Evolutionary conservation across 2,329 filamentous ascomycete genomes (phyloP).

Genomic region (Fusarium heterosporum): DNA sequence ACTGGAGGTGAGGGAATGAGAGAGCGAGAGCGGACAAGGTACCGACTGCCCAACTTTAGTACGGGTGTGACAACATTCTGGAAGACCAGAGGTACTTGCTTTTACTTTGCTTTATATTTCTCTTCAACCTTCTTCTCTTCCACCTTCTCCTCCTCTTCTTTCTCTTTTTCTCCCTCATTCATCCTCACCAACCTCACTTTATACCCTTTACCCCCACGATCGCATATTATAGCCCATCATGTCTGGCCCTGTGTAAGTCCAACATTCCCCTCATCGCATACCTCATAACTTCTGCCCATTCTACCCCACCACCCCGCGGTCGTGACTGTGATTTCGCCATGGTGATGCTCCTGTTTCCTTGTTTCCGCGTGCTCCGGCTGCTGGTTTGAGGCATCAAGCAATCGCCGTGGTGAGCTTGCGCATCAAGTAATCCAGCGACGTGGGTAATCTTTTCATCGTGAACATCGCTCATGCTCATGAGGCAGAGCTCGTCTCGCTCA

Average conservation of each 20-base stretch:
- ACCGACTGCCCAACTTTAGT: slow-evolving; percentile 40
- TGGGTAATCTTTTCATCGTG: slow-evolving; percentile 35
- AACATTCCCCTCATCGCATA: slow-evolving; percentile 41
- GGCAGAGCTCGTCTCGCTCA: slow-evolving; percentile 79
- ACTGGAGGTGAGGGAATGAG: slow-evolving; percentile 12
- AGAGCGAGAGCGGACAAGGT: slow-evolving; percentile 28
- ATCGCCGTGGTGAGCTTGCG: slow-evolving; percentile 29
- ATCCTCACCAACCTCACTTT: slow-evolving; percentile 29
- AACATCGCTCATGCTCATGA: slow-evolving; percentile 54
- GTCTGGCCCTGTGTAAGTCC: slow-evolving; percentile 76
- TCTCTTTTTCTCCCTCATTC: slow-evolving; percentile 35
- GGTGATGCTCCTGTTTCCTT: slow-evolving; percentile 47
- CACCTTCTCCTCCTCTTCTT: slow-evolving; percentile 34
- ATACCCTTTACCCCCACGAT: slow-evolving; percentile 24
- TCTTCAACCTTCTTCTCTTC: slow-evolving; percentile 41
- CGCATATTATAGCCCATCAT: slow-evolving; percentile 58
- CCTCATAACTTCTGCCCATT: slow-evolving; percentile 28
- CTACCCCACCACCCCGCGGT: slow-evolving; percentile 57
- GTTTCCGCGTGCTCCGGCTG: slow-evolving; percentile 51
- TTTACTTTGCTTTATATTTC: slow-evolving; percentile 39
- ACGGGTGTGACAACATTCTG: slow-evolving; percentile 38
- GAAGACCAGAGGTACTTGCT: neutral
- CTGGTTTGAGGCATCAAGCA: slow-evolving; percentile 35
- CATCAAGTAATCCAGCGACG: slow-evolving; percentile 8
- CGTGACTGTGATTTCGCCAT: slow-evolving; percentile 37